Evolutionary conservation across 2,329 filamentous ascomycete genomes (phyloP).

Genomic region (Talaromyces sp.): DNA sequence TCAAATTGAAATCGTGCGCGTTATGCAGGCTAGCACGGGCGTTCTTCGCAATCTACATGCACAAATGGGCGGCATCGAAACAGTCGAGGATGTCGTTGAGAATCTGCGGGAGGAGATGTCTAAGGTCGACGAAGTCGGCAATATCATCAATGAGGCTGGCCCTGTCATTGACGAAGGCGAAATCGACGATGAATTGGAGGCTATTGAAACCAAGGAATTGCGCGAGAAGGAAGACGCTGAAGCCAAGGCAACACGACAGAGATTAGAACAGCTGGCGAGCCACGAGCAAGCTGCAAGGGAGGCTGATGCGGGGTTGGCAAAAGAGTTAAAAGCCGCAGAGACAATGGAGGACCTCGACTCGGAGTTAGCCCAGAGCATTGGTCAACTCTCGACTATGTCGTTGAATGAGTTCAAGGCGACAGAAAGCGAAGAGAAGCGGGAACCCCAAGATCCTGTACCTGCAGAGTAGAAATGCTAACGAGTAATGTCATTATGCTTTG

Average conservation of each 20-base stretch:
- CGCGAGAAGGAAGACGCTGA: conserved; percentile 48
- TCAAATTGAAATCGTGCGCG: conserved; percentile 75
- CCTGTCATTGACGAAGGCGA: conserved; percentile 69
- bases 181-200: conserved; percentile 82
- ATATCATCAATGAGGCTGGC: conserved; percentile 65
- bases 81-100: conserved; percentile 72
- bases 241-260: conserved; percentile 47
- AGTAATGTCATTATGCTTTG: neutral
- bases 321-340: conserved; percentile 25
- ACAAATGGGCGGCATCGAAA: conserved; percentile 70
- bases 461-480: conserved; percentile 10
- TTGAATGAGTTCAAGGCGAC: conserved; percentile 22
- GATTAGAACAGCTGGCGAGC: conserved; percentile 48
- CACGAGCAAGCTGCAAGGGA: conserved; percentile 42
- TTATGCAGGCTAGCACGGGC: conserved; percentile 73
- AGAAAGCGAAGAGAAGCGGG: neutral
- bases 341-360: conserved; percentile 7
- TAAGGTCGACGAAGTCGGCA: conserved; percentile 75
- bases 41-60: conserved; percentile 71
- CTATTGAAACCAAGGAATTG: conserved; percentile 61
- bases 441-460: conserved; percentile 7
- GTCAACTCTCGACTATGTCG: conserved; percentile 40
- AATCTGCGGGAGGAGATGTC: conserved; percentile 73
- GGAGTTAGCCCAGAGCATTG: conserved; percentile 37
- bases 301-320: conserved; percentile 30